Percentiles rank a stretch among this genome's conserved stretches.
Conservation (phyloP, 176 grass and related monocot genomes). For the Triticum aestivum region DNA sequence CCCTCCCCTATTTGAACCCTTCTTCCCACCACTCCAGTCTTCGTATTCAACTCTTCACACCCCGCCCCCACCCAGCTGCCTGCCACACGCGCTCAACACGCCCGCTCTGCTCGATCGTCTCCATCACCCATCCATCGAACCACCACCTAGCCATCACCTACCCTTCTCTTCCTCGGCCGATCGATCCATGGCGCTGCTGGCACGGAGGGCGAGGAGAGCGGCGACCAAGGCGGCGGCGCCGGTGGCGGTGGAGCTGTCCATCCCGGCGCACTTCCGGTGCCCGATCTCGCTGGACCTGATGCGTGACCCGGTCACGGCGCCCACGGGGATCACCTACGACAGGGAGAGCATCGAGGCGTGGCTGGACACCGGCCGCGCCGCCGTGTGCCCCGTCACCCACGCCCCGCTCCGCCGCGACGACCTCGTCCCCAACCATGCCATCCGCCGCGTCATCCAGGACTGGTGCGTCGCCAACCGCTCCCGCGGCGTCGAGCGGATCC, state of each 20-base stretch:
- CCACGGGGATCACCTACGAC: conserved; percentile 89
- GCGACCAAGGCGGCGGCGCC: neutral
- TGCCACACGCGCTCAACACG: neutral
- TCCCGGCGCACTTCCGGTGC: conserved; percentile 79
- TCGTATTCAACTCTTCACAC: conserved; percentile 36
- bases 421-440: conserved; percentile 81
- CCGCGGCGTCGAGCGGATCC: conserved; percentile 83
- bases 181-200: conserved; percentile 36
- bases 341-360: conserved; percentile 80
- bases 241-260: conserved; percentile 36
- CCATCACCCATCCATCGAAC: neutral
- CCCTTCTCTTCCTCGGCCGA: neutral
- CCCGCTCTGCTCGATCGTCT: neutral
- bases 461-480: conserved; percentile 86
- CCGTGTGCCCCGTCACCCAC: conserved; percentile 67
- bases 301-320: conserved; percentile 72
- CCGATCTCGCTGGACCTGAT: conserved; percentile 90
- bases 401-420: conserved; percentile 53
- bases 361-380: conserved; percentile 57
- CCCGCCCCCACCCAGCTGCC: neutral
- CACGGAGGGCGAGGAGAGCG: conserved; percentile 23
- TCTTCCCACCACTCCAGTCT: conserved; percentile 33
- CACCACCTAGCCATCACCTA: neutral
- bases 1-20: conserved; percentile 53
- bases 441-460: conserved; percentile 78